Percentiles rank a stretch among this genome's conserved stretches.
phyloP scores from a whole-genome alignment of 164 flowering plant species.

The Piper longum region DNA sequence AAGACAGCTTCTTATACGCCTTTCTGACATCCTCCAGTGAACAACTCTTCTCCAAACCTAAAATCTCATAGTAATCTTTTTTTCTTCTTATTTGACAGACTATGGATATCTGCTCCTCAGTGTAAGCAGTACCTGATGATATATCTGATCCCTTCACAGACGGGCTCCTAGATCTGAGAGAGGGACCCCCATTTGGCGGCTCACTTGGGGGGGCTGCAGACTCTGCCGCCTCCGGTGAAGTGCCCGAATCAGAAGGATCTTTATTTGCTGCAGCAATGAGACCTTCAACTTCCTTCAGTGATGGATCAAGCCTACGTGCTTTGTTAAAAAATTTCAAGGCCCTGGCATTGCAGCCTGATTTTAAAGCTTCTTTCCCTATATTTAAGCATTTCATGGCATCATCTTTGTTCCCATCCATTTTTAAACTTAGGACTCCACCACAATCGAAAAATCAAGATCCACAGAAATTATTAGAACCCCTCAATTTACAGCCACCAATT shows the following conservation, averaged over 20 bases:
- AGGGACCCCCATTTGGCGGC: background rate
- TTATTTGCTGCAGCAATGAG: slow-evolving; percentile 26
- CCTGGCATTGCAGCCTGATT: slow-evolving; percentile 47
- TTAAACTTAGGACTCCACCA: background rate
- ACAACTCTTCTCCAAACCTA: slow-evolving; percentile 61
- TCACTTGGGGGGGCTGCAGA: background rate
- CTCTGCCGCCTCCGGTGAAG: background rate
- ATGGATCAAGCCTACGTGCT: slow-evolving; percentile 78
- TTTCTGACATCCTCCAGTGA: slow-evolving; percentile 72
- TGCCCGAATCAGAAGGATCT: slow-evolving; percentile 7
- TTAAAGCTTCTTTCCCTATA: slow-evolving; percentile 51
- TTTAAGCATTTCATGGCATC: slow-evolving; percentile 69
- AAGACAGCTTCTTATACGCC: slow-evolving; percentile 66
- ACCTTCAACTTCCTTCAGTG: slow-evolving; percentile 38
- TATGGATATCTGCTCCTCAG: slow-evolving; percentile 60
- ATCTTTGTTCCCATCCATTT: slow-evolving; percentile 89
- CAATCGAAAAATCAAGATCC: background rate
- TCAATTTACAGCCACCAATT: background rate
- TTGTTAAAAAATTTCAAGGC: slow-evolving; percentile 61
- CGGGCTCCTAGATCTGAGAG: slow-evolving; percentile 18
- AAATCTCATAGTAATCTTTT: slow-evolving; percentile 72
- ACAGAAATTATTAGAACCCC: background rate
- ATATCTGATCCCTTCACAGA: slow-evolving; percentile 4
- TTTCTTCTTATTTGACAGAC: slow-evolving; percentile 63
- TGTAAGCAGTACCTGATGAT: slow-evolving; percentile 24